Conservation (phyloP, 1,284 basidiomycete genomes). For the Ganoderma multipileum region DNA sequence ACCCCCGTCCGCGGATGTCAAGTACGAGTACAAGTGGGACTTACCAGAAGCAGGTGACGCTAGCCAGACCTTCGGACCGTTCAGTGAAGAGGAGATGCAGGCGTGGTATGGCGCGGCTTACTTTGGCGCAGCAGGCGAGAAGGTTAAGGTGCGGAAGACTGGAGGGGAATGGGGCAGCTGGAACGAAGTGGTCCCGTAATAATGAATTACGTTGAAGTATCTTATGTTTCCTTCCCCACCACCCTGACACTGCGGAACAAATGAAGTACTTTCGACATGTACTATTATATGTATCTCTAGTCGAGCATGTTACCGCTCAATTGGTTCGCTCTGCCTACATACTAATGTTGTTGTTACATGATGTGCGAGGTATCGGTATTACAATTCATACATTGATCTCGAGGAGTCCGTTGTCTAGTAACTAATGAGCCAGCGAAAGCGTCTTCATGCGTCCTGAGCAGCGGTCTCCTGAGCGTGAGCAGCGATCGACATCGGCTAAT, state of each 20-base stretch:
- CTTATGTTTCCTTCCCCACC: neutral
- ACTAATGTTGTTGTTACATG: constrained; percentile 8
- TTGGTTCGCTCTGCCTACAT: constrained; percentile 8
- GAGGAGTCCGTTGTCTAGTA: neutral
- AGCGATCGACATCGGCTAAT: constrained; percentile 42
- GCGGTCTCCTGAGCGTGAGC: too few species aligned
- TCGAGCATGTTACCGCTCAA: constrained; percentile 26
- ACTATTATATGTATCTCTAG: constrained; percentile 38
- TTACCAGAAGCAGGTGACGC: constrained; percentile 52
- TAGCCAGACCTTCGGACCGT: constrained; percentile 76
- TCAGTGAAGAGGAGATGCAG: constrained; percentile 75
- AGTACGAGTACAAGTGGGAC: constrained; percentile 84
- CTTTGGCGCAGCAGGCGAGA: constrained; percentile 77
- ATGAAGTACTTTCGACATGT: constrained; percentile 30
- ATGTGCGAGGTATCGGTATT: neutral
- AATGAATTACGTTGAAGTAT: constrained; percentile 38
- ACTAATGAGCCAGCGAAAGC: neutral
- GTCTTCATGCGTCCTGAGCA: neutral
- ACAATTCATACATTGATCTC: neutral
- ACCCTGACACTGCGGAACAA: neutral
- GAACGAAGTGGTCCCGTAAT: constrained; percentile 59
- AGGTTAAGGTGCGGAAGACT: constrained; percentile 68
- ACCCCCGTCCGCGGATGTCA: constrained; percentile 77
- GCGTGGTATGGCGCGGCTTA: constrained; percentile 79
- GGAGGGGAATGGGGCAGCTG: constrained; percentile 77